phyloP scores from a whole-genome alignment of 2,329 filamentous ascomycete species.

The Dactylellina haptotyla region DNA sequence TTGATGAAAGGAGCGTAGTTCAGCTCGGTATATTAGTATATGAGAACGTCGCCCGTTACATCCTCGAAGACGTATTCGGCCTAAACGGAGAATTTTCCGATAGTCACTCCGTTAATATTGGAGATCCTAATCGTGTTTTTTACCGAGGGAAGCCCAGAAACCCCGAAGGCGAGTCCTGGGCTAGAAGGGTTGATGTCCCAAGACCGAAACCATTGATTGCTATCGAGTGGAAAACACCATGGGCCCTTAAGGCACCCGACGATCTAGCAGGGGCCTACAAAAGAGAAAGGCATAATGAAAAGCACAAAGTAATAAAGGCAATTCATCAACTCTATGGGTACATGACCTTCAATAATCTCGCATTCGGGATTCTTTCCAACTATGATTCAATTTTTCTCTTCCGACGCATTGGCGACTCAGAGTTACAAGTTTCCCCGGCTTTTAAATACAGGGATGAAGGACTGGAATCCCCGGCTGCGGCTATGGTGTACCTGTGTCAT shows the following conservation, averaged over 20 bases:
- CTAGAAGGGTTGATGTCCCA: no score
- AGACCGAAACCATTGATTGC: not conserved
- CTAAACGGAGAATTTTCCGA: not conserved
- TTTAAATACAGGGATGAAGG: constrained; percentile 12
- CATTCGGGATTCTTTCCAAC: constrained; percentile 10
- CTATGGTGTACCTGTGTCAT: constrained; percentile 17
- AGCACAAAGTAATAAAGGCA: not conserved
- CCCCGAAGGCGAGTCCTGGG: no score
- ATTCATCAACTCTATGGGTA: constrained; percentile 20
- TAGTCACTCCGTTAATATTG: not conserved
- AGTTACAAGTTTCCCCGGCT: constrained; percentile 13
- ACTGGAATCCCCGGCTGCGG: not conserved
- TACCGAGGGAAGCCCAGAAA: no score
- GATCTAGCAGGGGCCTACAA: constrained; percentile 12
- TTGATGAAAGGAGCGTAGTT: not conserved
- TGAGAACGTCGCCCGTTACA: not conserved
- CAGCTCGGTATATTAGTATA: not conserved
- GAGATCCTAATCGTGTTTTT: constrained; percentile 28
- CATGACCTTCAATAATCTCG: constrained; percentile 23
- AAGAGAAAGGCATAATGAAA: not conserved
- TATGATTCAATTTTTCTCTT: constrained; percentile 15
- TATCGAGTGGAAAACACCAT: constrained; percentile 20
- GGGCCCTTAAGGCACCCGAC: not conserved
- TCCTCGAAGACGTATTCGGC: constrained; percentile 16
- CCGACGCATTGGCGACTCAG: not conserved